These are phyloP conservation scores for Neolentinus lepideus DNA, from an alignment of 1,284 basidiomycete genomes.

Conservation along the genomic window DNA sequence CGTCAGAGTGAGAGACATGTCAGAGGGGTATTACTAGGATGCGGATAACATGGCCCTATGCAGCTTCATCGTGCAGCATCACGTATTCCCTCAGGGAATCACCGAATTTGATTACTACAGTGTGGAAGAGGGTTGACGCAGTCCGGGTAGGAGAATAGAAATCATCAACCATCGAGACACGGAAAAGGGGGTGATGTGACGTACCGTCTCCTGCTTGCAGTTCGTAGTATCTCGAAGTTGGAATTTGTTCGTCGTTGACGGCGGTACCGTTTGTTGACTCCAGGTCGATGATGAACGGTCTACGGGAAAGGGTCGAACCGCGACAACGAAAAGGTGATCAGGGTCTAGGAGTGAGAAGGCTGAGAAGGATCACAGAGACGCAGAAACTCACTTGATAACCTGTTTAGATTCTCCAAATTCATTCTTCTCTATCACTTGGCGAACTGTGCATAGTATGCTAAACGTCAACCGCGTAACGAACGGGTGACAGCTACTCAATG, in stretches of 20 bases:
- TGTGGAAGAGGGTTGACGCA: neutral
- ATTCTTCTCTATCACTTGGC: slow-evolving; percentile 3
- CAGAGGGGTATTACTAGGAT: neutral
- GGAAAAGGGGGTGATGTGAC: slow-evolving; percentile 18
- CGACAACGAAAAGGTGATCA: no score
- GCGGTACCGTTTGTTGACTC: slow-evolving; percentile 94
- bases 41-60: slow-evolving; percentile 20
- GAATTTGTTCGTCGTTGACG: slow-evolving; percentile 86
- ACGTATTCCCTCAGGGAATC: slow-evolving; percentile 86
- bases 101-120: slow-evolving; percentile 88
- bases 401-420: slow-evolving; percentile 5
- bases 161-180: no score
- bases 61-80: slow-evolving; percentile 73
- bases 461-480: neutral
- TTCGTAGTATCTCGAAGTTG: slow-evolving; percentile 87
- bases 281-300: slow-evolving; percentile 94
- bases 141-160: no score
- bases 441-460: neutral
- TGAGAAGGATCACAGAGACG: neutral
- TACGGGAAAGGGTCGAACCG: slow-evolving; percentile 19
- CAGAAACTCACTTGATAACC: slow-evolving; percentile 3
- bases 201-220: slow-evolving; percentile 81
- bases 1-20: no score
- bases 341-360: neutral
- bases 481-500: no score